Conservation (phyloP, 176 grass and related monocot species). For the Lolium perenne region DNA sequence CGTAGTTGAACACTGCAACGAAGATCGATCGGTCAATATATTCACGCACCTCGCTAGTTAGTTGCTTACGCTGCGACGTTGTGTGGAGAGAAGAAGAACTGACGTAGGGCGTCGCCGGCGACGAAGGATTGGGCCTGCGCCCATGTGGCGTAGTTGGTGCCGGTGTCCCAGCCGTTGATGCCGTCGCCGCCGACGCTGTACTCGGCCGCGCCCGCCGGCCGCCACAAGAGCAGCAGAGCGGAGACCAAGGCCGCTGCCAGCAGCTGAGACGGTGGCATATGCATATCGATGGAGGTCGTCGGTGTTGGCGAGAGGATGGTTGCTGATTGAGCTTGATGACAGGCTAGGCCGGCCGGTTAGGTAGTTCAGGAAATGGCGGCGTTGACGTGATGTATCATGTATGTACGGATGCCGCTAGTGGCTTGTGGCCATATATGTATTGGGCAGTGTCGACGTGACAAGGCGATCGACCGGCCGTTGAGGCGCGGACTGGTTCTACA, state of each 20-base stretch:
- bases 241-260: neutral
- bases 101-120: slow-evolving; percentile 50
- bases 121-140: slow-evolving; percentile 21
- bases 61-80: too few species aligned
- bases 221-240: neutral
- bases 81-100: too few species aligned
- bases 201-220: slow-evolving; percentile 1
- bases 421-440: neutral
- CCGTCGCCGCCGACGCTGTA: slow-evolving; percentile 31
- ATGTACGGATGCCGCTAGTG: neutral
- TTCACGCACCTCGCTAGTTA: neutral
- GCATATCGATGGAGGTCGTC: neutral
- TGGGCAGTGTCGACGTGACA: neutral
- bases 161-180: slow-evolving; percentile 40
- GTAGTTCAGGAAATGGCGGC: neutral
- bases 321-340: neutral
- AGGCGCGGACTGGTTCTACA: neutral
- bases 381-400: neutral
- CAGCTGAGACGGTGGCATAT: neutral
- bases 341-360: neutral
- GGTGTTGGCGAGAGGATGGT: neutral
- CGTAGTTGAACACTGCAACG: slow-evolving; percentile 58
- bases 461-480: neutral
- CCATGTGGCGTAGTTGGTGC: slow-evolving; percentile 54
- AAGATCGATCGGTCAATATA: neutral